These are phyloP conservation scores for Peltaster fructicola DNA, from an alignment of 2,329 filamentous ascomycete species.

Conservation along the genomic window DNA sequence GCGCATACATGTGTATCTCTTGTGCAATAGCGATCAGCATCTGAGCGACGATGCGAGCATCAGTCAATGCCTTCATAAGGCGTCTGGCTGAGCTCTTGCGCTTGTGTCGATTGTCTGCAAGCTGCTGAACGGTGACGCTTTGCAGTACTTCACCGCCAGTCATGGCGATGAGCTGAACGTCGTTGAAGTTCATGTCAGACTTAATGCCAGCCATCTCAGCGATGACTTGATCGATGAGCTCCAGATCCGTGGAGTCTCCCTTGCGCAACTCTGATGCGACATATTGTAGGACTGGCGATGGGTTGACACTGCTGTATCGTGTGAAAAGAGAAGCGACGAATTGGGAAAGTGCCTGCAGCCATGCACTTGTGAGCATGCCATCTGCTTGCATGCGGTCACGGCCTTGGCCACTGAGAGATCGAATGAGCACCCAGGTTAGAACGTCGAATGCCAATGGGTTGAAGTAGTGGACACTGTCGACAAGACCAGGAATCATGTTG, in stretches of 20 bases:
- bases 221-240: conserved; percentile 80
- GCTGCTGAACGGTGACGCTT: conserved; percentile 59
- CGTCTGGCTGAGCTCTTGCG: conserved; percentile 50
- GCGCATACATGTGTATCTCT: conserved; percentile 74
- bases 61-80: conserved; percentile 60
- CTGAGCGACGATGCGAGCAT: conserved; percentile 61
- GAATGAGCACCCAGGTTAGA: conserved; percentile 80
- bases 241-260: conserved; percentile 76
- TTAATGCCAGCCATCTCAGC: conserved; percentile 88
- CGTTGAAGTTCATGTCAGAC: conserved; percentile 71
- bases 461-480: conserved; percentile 88
- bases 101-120: conserved; percentile 68
- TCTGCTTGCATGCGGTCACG: conserved; percentile 43
- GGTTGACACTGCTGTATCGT: conserved; percentile 67
- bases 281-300: conserved; percentile 74
- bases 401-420: conserved; percentile 40
- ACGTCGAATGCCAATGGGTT: conserved; percentile 86
- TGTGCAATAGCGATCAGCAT: conserved; percentile 83
- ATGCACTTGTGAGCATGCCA: conserved; percentile 66
- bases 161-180: conserved; percentile 73
- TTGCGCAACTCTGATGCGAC: conserved; percentile 66
- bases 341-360: conserved; percentile 76
- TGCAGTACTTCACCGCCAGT: conserved; percentile 68
- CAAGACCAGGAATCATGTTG: conserved; percentile 86
- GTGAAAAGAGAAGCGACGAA: conserved; percentile 85